These are phyloP conservation scores for Fusarium poae DNA, from an alignment of 2,329 filamentous ascomycete species.

Conservation along the genomic window DNA sequence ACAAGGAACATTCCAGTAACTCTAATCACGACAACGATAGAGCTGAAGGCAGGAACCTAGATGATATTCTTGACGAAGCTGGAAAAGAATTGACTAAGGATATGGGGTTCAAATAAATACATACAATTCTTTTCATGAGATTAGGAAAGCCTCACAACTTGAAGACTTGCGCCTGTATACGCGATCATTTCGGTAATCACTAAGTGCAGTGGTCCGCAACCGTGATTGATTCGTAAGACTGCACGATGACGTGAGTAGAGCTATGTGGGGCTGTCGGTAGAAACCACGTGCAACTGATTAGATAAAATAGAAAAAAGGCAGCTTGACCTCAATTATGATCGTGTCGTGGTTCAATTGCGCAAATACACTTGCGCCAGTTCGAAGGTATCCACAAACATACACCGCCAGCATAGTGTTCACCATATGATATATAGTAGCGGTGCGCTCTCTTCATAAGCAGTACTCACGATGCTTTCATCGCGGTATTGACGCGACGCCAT, in stretches of 20 bases:
- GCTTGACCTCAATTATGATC: background rate
- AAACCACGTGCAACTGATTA: background rate
- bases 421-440: background rate
- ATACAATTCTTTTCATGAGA: background rate
- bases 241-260: background rate
- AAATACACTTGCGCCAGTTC: background rate
- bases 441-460: background rate
- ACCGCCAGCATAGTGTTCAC: background rate
- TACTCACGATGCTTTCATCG: background rate
- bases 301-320: background rate
- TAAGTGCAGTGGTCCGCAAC: background rate
- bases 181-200: background rate
- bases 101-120: slow-evolving; percentile 1
- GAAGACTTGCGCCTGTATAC: background rate
- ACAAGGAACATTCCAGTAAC: background rate
- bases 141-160: background rate
- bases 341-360: background rate
- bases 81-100: background rate
- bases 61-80: background rate
- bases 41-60: background rate
- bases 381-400: background rate
- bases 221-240: background rate
- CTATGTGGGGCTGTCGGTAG: background rate
- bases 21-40: background rate
- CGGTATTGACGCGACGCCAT: background rate